phyloP scores from a whole-genome alignment of 1,139 yeast species.

The Saccharomycopsis phalli region DNA sequence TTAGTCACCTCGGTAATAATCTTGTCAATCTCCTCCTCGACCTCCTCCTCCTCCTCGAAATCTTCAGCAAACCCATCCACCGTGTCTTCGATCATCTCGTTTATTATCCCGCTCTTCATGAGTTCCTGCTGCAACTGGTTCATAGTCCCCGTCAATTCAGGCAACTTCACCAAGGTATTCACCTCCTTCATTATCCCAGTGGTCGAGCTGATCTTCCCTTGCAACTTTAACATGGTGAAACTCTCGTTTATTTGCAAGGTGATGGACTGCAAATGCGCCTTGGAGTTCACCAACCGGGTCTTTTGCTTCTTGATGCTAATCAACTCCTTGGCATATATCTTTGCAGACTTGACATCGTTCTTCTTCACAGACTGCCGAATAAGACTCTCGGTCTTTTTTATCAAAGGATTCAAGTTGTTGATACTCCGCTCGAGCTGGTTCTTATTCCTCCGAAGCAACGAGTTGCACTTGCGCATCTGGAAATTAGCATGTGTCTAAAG shows the following conservation, averaged over 20 bases:
- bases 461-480: slow-evolving; percentile 72
- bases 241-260: slow-evolving; percentile 88
- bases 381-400: slow-evolving; percentile 65
- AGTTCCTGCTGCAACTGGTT: slow-evolving; percentile 80
- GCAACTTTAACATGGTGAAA: slow-evolving; percentile 75
- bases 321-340: slow-evolving; percentile 74
- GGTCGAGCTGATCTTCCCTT: slow-evolving; percentile 72
- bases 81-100: slow-evolving; percentile 92
- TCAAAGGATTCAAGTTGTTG: slow-evolving; percentile 54
- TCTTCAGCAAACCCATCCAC: slow-evolving; percentile 63
- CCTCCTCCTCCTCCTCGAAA: slow-evolving; percentile 57
- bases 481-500: background rate
- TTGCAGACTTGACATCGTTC: slow-evolving; percentile 67
- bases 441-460: slow-evolving; percentile 72
- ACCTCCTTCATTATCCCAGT: slow-evolving; percentile 86
- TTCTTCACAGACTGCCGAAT: slow-evolving; percentile 73
- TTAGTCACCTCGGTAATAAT: slow-evolving; percentile 45
- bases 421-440: slow-evolving; percentile 72
- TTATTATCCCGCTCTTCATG: slow-evolving; percentile 85
- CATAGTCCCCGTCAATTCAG: slow-evolving; percentile 78
- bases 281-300: slow-evolving; percentile 65
- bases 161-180: slow-evolving; percentile 65
- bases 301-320: slow-evolving; percentile 69
- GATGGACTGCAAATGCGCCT: slow-evolving; percentile 79
- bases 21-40: slow-evolving; percentile 53